Evolutionary conservation across 805 yeast species (phyloP).

Genomic region (Wickerhamomyces mucosus): DNA sequence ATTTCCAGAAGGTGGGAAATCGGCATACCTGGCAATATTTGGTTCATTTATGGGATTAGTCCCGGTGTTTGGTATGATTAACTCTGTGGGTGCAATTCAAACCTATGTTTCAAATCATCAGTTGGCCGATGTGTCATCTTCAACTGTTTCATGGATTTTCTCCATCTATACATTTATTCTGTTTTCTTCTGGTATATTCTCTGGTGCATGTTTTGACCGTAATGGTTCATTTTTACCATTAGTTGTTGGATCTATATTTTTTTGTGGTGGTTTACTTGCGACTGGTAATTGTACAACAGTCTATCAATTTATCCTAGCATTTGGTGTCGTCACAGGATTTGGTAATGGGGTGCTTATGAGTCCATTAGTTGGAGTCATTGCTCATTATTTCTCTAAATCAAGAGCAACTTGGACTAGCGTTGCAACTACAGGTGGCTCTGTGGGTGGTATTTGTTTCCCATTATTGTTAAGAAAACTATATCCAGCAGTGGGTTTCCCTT

Average conservation of each 20-base stretch:
- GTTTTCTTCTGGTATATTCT: constrained; percentile 26
- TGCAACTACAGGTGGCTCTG: constrained; percentile 40
- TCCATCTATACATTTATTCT: constrained; percentile 21
- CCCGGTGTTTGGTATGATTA: constrained; percentile 45
- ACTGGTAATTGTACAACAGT: constrained; percentile 34
- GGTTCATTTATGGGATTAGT: constrained; percentile 49
- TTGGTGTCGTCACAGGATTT: constrained; percentile 36
- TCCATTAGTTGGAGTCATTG: constrained; percentile 32
- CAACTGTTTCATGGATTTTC: constrained; percentile 51
- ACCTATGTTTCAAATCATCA: constrained; percentile 47
- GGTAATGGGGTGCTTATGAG: constrained; percentile 37
- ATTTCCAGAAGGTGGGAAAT: constrained; percentile 47
- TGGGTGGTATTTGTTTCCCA: constrained; percentile 43
- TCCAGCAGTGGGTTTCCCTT: constrained; percentile 36
- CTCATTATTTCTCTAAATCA: constrained; percentile 34
- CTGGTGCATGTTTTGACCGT: constrained; percentile 37
- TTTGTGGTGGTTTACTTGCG: constrained; percentile 31
- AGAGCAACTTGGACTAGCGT: constrained; percentile 37
- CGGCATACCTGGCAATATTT: constrained; percentile 42
- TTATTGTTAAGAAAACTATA: constrained; percentile 33
- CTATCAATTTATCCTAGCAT: constrained; percentile 43
- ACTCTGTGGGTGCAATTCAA: constrained; percentile 53
- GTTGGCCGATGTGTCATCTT: constrained; percentile 31
- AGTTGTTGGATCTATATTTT: constrained; percentile 27
- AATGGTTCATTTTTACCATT: constrained; percentile 32